phyloP scores from a whole-genome alignment of 2,329 filamentous ascomycete species.

The Byssochlamys sp. region DNA sequence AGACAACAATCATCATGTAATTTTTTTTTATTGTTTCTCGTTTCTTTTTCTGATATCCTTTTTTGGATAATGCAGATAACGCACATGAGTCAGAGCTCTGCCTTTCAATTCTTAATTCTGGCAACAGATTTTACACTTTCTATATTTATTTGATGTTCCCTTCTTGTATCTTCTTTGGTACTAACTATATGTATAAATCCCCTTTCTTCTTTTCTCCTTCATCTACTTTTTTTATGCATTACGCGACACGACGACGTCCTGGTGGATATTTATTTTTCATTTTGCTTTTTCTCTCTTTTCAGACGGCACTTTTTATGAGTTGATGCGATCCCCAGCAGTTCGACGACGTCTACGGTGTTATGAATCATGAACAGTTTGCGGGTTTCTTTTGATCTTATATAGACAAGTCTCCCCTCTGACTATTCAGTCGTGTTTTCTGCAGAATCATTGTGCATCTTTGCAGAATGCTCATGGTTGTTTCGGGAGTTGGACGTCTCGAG shows the following conservation, averaged over 20 bases:
- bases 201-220: not conserved
- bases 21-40: not conserved
- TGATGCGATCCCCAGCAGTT: not conserved
- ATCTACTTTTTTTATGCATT: not conserved
- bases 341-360: not conserved
- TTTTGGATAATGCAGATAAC: conserved; percentile 1
- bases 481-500: not conserved
- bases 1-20: conserved; percentile 10
- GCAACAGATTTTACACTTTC: conserved; percentile 1
- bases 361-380: not conserved
- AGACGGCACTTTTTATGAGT: too few species aligned
- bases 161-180: not conserved
- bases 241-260: not conserved
- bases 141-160: conserved; percentile 1
- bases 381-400: not conserved
- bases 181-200: not conserved
- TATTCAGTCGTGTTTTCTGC: not conserved
- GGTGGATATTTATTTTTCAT: not conserved
- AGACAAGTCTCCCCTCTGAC: too few species aligned
- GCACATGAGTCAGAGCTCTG: not conserved
- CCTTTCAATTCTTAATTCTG: not conserved
- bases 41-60: conserved; percentile 1
- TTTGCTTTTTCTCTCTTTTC: not conserved
- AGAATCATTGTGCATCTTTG: not conserved
- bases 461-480: not conserved